A percentile compares a stretch with the other conserved stretches of the same genome.
Conservation (phyloP, 2,329 filamentous ascomycete genomes). For the Alternaria viburni region DNA sequence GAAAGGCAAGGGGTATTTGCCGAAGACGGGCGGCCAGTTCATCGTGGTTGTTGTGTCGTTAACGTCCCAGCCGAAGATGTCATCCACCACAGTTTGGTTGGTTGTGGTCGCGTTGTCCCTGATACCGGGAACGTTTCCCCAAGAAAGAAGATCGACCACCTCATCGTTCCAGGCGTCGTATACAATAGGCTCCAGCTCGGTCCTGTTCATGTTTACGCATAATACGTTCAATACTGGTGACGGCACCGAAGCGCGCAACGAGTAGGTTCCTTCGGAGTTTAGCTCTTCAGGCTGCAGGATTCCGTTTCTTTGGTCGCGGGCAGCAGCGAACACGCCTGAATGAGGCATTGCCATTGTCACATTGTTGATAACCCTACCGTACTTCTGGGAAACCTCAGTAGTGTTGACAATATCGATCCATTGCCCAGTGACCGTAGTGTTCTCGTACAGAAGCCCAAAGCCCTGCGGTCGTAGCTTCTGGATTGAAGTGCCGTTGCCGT, state of each 20-base stretch:
- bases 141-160: constrained; percentile 28
- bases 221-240: constrained; percentile 75
- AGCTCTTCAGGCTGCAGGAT: constrained; percentile 71
- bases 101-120: constrained; percentile 32
- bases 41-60: constrained; percentile 62
- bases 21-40: constrained; percentile 51
- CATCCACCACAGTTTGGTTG: constrained; percentile 64
- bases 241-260: constrained; percentile 70
- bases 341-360: constrained; percentile 81
- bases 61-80: constrained; percentile 69
- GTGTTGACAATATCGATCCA: constrained; percentile 72
- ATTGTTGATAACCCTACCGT: constrained; percentile 72
- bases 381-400: constrained; percentile 55
- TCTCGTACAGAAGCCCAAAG: constrained; percentile 70
- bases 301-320: constrained; percentile 64
- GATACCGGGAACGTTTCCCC: constrained; percentile 19
- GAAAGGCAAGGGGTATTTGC: constrained; percentile 62
- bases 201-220: constrained; percentile 68
- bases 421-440: constrained; percentile 71
- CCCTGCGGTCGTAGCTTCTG: constrained; percentile 63
- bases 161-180: constrained; percentile 65
- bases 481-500: constrained; percentile 53
- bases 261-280: constrained; percentile 71
- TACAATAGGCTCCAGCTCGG: constrained; percentile 69
- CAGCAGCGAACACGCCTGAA: constrained; percentile 69